A percentile compares a stretch with the other conserved stretches of the same genome.
Evolutionary conservation across 2,329 filamentous ascomycete genomes (phyloP).

Genomic region (Sodiomyces alkalinus): DNA sequence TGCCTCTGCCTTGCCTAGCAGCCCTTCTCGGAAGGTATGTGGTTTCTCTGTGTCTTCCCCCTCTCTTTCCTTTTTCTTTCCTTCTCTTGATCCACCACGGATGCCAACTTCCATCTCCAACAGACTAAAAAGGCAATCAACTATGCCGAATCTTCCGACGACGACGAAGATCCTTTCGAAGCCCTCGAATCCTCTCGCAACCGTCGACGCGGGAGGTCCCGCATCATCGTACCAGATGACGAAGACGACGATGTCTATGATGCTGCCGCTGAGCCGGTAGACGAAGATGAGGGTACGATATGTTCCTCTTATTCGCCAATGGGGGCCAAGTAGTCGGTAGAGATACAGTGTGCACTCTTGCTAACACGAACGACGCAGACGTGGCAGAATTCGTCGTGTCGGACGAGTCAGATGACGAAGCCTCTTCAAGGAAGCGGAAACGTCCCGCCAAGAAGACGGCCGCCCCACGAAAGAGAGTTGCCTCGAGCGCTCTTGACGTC

Average conservation of each 20-base stretch:
- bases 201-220: constrained; percentile 27
- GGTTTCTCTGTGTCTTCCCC: not conserved
- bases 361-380: constrained; percentile 24
- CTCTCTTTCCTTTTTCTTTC: too few species aligned
- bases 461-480: constrained; percentile 45
- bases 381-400: constrained; percentile 79
- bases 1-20: constrained; percentile 39
- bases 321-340: too few species aligned
- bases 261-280: constrained; percentile 43
- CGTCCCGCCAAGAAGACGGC: constrained; percentile 35
- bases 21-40: constrained; percentile 65
- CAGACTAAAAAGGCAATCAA: constrained; percentile 46
- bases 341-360: not conserved
- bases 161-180: constrained; percentile 59
- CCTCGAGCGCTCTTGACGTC: constrained; percentile 23
- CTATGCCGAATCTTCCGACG: constrained; percentile 76
- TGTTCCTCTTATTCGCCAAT: not conserved
- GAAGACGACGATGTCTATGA: constrained; percentile 61
- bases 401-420: constrained; percentile 64
- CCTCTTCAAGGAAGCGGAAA: constrained; percentile 59
- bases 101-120: too few species aligned
- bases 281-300: constrained; percentile 44
- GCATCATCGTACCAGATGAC: constrained; percentile 46
- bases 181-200: constrained; percentile 22
- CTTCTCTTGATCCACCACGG: too few species aligned